phyloP scores from a whole-genome alignment of 2,329 filamentous ascomycete genomes.

The Davidsoniella virescens region DNA sequence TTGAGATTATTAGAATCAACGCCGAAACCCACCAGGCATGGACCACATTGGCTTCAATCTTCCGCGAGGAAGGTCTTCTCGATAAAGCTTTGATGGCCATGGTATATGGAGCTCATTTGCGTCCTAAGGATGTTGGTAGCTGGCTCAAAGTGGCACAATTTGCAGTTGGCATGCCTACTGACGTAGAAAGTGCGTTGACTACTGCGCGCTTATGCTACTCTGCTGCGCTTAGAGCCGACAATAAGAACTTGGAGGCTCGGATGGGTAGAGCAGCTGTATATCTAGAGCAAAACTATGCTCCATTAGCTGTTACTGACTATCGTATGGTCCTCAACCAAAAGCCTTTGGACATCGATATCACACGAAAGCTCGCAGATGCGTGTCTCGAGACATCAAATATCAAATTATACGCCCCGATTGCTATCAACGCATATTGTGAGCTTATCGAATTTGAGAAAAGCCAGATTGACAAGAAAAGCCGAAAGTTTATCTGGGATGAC shows the following conservation, averaged over 20 bases:
- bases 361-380: conserved; percentile 40
- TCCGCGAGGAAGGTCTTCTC: conserved; percentile 40
- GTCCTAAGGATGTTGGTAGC: conserved; percentile 40
- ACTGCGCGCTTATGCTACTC: conserved; percentile 44
- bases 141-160: conserved; percentile 46
- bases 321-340: conserved; percentile 34
- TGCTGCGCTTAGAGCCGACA: conserved; percentile 41
- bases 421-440: conserved; percentile 31
- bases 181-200: conserved; percentile 31
- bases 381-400: conserved; percentile 35
- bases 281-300: conserved; percentile 37
- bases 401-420: conserved; percentile 23
- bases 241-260: conserved; percentile 39
- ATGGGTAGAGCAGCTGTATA: conserved; percentile 42
- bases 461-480: conserved; percentile 20
- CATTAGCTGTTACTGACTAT: conserved; percentile 40
- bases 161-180: conserved; percentile 24
- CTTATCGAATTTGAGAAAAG: conserved; percentile 27
- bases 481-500: conserved; percentile 55
- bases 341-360: conserved; percentile 36
- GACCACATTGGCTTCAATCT: conserved; percentile 44
- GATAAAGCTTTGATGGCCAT: conserved; percentile 42
- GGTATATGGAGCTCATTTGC: conserved; percentile 45
- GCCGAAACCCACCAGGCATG: conserved; percentile 51
- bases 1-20: conserved; percentile 52